phyloP scores from a whole-genome alignment of 352 stramenopile genomes.

The Phytophthora idaei region DNA sequence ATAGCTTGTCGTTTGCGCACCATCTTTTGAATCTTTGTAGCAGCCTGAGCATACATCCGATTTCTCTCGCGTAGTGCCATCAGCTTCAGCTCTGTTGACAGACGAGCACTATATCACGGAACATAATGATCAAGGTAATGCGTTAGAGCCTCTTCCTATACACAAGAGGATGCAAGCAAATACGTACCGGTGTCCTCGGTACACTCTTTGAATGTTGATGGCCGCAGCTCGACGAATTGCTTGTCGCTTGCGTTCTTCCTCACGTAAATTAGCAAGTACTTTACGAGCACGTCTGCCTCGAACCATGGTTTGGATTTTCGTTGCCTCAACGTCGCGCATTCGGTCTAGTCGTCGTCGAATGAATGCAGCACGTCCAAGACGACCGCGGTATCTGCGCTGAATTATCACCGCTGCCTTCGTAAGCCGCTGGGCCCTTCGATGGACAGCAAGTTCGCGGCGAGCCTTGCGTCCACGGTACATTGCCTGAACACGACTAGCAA shows the following conservation, averaged over 20 bases:
- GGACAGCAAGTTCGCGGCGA: constrained; percentile 36
- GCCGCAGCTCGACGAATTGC: constrained; percentile 47
- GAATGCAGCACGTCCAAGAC: constrained; percentile 66
- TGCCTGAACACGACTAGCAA: constrained; percentile 64
- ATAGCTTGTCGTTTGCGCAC: constrained; percentile 57
- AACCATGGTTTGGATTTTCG: constrained; percentile 61
- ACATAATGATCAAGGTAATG: background rate
- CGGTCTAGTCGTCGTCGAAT: constrained; percentile 66
- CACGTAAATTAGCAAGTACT: constrained; percentile 36
- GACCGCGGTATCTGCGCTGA: constrained; percentile 72
- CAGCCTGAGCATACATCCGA: constrained; percentile 49
- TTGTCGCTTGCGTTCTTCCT: constrained; percentile 35
- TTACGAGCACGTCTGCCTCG: constrained; percentile 48
- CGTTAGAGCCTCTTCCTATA: background rate
- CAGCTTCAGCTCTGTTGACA: constrained; percentile 75
- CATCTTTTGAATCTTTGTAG: constrained; percentile 72
- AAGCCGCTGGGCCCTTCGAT: constrained; percentile 31
- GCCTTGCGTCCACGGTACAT: constrained; percentile 60
- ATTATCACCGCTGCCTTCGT: constrained; percentile 62
- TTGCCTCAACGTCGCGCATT: constrained; percentile 44
- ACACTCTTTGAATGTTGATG: constrained; percentile 71
- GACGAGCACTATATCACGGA: constrained; percentile 43
- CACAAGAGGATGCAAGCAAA: background rate
- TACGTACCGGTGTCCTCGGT: constrained; percentile 68
- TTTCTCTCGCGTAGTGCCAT: constrained; percentile 68